These are phyloP conservation scores for Penicillium brasilianum DNA, from an alignment of 2,329 filamentous ascomycete species.

Conservation along the genomic window DNA sequence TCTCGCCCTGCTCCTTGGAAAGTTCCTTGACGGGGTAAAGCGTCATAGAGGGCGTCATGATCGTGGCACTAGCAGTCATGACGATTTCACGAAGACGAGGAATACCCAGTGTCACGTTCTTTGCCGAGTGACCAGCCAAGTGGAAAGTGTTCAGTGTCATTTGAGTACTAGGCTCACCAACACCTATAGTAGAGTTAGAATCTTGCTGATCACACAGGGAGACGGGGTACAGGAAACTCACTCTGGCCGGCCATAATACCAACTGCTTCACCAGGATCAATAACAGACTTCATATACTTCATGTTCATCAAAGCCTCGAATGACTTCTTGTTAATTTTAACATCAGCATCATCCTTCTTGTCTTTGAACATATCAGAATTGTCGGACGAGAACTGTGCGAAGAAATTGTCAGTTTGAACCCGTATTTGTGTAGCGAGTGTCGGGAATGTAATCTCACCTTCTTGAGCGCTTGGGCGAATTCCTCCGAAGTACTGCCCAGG, in stretches of 20 bases:
- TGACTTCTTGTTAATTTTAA: slow-evolving; percentile 65
- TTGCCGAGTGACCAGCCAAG: slow-evolving; percentile 95
- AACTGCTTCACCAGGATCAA: slow-evolving; percentile 94
- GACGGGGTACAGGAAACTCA: slow-evolving; percentile 45
- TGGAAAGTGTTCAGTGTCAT: slow-evolving; percentile 99
- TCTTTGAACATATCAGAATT: slow-evolving; percentile 70
- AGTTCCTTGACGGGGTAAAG: slow-evolving; percentile 77
- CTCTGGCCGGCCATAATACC: slow-evolving; percentile 92
- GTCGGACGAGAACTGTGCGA: slow-evolving; percentile 70
- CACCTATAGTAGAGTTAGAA: slow-evolving; percentile 2
- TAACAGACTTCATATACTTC: slow-evolving; percentile 89
- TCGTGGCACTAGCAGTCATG: slow-evolving; percentile 91
- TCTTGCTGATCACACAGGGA: neutral
- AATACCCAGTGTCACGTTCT: slow-evolving; percentile 99
- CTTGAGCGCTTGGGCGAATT: slow-evolving; percentile 74
- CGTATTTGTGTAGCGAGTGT: neutral
- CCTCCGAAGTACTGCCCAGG: slow-evolving; percentile 87
- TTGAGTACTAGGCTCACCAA: slow-evolving; percentile 92
- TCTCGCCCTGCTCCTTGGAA: slow-evolving; percentile 69
- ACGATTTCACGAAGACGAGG: slow-evolving; percentile 95
- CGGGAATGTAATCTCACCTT: slow-evolving; percentile 47
- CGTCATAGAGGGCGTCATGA: slow-evolving; percentile 80
- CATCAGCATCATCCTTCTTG: slow-evolving; percentile 58
- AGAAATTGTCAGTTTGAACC: slow-evolving; percentile 22
- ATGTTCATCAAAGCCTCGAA: slow-evolving; percentile 85